Conservation (phyloP, 495 filamentous ascomycete species). For the Parathielavia hyrcaniae region DNA sequence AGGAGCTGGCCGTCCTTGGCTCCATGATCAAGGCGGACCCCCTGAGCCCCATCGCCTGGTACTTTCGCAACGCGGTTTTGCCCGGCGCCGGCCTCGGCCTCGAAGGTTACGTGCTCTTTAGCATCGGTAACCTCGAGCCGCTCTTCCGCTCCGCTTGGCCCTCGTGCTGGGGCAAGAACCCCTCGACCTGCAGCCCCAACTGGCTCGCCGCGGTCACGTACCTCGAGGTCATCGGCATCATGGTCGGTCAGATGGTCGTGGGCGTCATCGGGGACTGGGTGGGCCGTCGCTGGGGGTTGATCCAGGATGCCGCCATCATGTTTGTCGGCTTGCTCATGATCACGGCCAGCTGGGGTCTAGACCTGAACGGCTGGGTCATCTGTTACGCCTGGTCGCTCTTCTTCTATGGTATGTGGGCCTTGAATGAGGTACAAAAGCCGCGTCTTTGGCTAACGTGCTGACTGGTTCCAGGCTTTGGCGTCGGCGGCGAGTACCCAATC, state of each 20-base stretch:
- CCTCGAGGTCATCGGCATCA: slow-evolving; percentile 83
- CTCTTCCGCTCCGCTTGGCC: slow-evolving; percentile 65
- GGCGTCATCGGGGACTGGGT: slow-evolving; percentile 61
- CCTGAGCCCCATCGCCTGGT: slow-evolving; percentile 70
- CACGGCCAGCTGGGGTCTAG: slow-evolving; percentile 76
- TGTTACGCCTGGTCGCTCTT: slow-evolving; percentile 88
- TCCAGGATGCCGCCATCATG: slow-evolving; percentile 92
- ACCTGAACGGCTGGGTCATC: slow-evolving; percentile 82
- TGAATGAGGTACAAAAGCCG: background rate
- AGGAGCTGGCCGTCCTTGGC: slow-evolving; percentile 62
- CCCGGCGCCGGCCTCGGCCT: slow-evolving; percentile 82
- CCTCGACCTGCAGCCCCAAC: slow-evolving; percentile 58
- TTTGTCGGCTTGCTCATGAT: slow-evolving; percentile 82
- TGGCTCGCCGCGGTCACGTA: slow-evolving; percentile 78
- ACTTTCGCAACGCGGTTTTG: slow-evolving; percentile 79
- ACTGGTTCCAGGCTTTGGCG: slow-evolving; percentile 55
- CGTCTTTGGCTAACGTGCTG: background rate
- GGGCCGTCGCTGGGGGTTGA: slow-evolving; percentile 84
- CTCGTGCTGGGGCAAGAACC: slow-evolving; percentile 58
- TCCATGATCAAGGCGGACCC: slow-evolving; percentile 75
- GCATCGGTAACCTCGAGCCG: slow-evolving; percentile 79
- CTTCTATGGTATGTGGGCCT: slow-evolving; percentile 58
- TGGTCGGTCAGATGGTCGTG: slow-evolving; percentile 74
- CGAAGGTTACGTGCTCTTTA: slow-evolving; percentile 92
- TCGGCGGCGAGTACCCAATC: slow-evolving; percentile 93